Conservation (phyloP, 176 grass and related monocot species). For the Puccinellia tenuiflora region DNA sequence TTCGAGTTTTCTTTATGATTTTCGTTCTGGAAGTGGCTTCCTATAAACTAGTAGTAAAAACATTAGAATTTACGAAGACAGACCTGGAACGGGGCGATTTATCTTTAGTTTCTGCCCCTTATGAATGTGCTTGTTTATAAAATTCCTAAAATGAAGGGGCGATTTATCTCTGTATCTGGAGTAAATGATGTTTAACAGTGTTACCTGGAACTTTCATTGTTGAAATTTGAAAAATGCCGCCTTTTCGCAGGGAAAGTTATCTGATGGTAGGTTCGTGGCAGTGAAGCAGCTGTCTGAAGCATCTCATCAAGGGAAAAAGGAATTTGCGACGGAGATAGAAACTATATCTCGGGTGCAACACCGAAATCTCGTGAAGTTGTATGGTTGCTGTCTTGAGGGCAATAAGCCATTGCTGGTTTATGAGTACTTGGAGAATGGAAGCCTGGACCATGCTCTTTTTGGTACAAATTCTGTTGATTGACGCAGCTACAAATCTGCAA, state of each 20-base stretch:
- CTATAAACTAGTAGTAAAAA: not conserved
- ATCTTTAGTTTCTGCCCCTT: too few relatives aligned
- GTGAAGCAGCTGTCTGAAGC: constrained; percentile 72
- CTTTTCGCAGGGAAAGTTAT: constrained; percentile 56
- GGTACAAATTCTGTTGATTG: constrained; percentile 35
- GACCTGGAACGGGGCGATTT: not conserved
- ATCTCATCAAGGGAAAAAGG: constrained; percentile 68
- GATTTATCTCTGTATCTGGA: not conserved
- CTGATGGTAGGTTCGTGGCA: constrained; percentile 66
- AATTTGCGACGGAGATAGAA: constrained; percentile 87
- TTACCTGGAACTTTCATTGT: not conserved
- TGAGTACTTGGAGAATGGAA: constrained; percentile 80
- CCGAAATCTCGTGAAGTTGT: constrained; percentile 81
- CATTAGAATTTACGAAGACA: not conserved
- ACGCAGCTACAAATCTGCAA: not conserved
- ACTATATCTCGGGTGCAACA: constrained; percentile 87
- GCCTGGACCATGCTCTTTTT: constrained; percentile 82
- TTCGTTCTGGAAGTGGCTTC: not conserved
- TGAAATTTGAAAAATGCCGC: not conserved
- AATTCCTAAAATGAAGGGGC: not conserved
- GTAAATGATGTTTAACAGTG: not conserved
- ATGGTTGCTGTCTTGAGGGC: constrained; percentile 79
- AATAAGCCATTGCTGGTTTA: constrained; percentile 79
- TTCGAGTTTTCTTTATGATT: not conserved
- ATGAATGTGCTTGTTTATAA: too few relatives aligned